Percentiles rank a stretch among this genome's conserved stretches.
Evolutionary conservation across 768 basidiomycete species (phyloP).

Genomic region (Trametes cubensis): DNA sequence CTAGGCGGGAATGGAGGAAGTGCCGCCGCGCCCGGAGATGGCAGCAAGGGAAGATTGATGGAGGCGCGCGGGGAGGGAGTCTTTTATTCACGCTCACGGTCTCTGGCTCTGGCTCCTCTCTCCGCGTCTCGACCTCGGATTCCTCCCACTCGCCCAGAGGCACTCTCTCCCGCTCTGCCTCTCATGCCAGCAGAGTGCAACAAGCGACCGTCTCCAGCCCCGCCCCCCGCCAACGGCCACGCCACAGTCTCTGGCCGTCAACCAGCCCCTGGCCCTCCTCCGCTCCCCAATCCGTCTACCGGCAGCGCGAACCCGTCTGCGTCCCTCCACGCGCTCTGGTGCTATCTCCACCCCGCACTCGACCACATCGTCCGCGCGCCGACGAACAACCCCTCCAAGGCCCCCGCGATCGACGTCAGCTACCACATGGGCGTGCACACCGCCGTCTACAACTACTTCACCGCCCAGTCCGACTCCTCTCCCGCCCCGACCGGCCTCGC

Average conservation of each 20-base stretch:
- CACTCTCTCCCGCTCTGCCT: not conserved
- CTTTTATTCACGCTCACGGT: conserved; percentile 5
- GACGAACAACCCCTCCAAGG: conserved; percentile 58
- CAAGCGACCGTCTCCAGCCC: not conserved
- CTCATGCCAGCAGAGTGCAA: conserved; percentile 17
- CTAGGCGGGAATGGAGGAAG: not conserved
- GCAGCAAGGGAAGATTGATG: conserved; percentile 21
- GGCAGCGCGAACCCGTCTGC: conserved; percentile 72
- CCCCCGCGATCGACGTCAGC: conserved; percentile 69
- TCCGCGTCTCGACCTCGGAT: not conserved
- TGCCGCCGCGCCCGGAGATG: conserved; percentile 9
- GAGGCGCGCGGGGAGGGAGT: conserved; percentile 14
- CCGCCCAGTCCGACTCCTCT: conserved; percentile 44
- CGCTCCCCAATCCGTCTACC: conserved; percentile 35
- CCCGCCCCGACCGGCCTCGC: conserved; percentile 30
- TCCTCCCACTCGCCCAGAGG: not conserved
- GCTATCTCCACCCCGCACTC: conserved; percentile 72
- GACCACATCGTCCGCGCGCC: conserved; percentile 78
- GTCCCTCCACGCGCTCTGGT: conserved; percentile 73
- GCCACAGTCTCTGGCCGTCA: not conserved
- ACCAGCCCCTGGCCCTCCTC: conserved; percentile 22
- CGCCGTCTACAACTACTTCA: conserved; percentile 81
- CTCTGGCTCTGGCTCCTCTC: not conserved
- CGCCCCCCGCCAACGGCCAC: conserved; percentile 6
- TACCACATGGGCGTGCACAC: conserved; percentile 81